phyloP scores from a whole-genome alignment of 345 rosid species.

The Eutrema yunnanense region DNA sequence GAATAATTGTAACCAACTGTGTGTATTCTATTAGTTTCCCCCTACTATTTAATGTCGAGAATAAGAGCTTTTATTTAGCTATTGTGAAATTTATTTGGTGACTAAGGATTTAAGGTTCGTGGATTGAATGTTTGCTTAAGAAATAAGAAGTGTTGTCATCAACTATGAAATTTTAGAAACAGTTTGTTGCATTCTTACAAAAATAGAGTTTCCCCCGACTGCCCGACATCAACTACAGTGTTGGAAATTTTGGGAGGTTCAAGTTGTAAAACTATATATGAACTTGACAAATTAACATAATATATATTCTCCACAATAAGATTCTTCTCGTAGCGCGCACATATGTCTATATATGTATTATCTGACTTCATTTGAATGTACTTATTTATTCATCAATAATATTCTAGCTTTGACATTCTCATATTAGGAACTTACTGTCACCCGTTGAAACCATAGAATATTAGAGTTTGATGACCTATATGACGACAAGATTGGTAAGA shows the following conservation, averaged over 20 bases:
- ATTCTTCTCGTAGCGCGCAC: neutral
- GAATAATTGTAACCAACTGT: neutral
- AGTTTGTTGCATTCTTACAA: neutral
- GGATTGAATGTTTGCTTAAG: neutral
- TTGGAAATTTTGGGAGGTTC: neutral
- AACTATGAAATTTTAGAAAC: neutral
- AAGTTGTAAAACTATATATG: neutral
- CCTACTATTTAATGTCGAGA: neutral
- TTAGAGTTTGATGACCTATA: slow-evolving; percentile 2
- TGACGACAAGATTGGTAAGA: neutral
- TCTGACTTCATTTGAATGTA: slow-evolving; percentile 2
- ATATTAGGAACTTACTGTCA: neutral
- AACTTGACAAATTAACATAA: neutral
- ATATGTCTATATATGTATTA: neutral
- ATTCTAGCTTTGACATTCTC: slow-evolving; percentile 10
- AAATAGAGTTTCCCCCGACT: neutral
- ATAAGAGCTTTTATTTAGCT: neutral
- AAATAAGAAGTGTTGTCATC: neutral
- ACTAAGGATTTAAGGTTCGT: neutral
- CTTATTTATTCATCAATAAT: neutral
- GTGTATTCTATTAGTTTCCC: neutral
- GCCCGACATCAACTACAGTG: neutral
- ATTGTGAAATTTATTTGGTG: neutral
- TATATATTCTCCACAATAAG: neutral
- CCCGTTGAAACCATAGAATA: neutral